These are phyloP conservation scores for Linaria vulgaris DNA, from an alignment of 257 asterid genomes.

Conservation along the genomic window DNA sequence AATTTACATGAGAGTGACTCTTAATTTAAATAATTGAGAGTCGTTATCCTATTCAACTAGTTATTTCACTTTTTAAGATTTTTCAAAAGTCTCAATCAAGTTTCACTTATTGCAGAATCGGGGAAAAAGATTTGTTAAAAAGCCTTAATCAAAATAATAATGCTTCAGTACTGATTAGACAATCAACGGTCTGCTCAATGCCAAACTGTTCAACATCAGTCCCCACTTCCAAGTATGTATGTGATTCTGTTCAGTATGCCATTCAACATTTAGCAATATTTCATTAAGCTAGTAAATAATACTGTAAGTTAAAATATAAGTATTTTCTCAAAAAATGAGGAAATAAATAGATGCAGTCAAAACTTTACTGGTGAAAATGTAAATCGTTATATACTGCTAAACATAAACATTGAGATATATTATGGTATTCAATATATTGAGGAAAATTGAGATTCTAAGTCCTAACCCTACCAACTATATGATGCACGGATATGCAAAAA, in stretches of 20 bases:
- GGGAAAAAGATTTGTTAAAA: slow-evolving; percentile 31
- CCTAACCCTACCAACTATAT: no score
- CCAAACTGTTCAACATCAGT: slow-evolving; percentile 1
- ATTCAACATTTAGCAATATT: slow-evolving; percentile 7
- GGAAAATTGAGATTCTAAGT: no score
- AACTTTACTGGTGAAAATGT: no score
- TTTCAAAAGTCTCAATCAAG: slow-evolving; percentile 21
- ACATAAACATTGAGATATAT: no score
- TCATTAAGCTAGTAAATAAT: background rate
- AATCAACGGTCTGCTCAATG: background rate
- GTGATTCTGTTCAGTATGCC: slow-evolving; percentile 4
- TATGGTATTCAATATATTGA: no score
- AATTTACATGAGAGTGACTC: background rate
- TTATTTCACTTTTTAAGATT: slow-evolving; percentile 14
- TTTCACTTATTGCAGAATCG: slow-evolving; percentile 26
- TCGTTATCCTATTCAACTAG: slow-evolving; percentile 18
- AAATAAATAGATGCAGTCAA: no score
- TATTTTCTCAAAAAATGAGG: no score
- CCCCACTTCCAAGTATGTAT: slow-evolving; percentile 27
- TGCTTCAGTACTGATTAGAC: slow-evolving; percentile 32
- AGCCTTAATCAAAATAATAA: slow-evolving; percentile 24
- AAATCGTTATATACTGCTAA: no score
- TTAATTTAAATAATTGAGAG: background rate
- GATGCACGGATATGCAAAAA: no score
- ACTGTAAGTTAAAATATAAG: no score